phyloP scores from a whole-genome alignment of 2,329 filamentous ascomycete genomes.

The Diaporthe vaccinii region DNA sequence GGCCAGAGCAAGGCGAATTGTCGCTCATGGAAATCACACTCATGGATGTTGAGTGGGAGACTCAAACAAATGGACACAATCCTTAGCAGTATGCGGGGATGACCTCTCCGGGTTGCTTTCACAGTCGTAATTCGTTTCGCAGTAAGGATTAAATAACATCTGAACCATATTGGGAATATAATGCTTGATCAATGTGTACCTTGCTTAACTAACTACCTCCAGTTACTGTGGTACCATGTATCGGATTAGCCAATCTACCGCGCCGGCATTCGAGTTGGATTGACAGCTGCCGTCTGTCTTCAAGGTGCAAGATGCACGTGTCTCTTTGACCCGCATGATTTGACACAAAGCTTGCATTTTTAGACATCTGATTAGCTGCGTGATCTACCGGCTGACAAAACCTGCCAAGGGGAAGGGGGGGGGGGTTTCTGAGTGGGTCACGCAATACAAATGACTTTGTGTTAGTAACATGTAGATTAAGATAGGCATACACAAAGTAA shows the following conservation, averaged over 20 bases:
- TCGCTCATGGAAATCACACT: slow-evolving; percentile 11
- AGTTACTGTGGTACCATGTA: background rate
- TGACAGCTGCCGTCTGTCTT: slow-evolving; percentile 3
- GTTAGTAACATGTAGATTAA: too few relatives aligned
- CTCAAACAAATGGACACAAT: background rate
- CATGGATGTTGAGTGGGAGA: background rate
- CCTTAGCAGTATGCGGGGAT: background rate
- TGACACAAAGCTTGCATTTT: background rate
- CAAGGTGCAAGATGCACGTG: background rate
- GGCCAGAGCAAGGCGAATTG: slow-evolving; percentile 3
- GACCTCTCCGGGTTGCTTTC: background rate
- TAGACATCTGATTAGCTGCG: background rate
- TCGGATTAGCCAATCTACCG: background rate
- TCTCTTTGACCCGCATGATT: background rate
- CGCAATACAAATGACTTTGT: too few relatives aligned
- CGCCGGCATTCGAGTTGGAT: background rate
- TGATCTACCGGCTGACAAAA: background rate
- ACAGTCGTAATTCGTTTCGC: background rate
- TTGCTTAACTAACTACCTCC: background rate
- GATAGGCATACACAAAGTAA: too few relatives aligned
- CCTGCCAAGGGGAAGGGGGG: too few relatives aligned
- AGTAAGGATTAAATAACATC: background rate
- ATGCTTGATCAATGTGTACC: too few relatives aligned
- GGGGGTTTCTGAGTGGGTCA: too few relatives aligned
- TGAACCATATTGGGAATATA: background rate